These are phyloP conservation scores for Pleomassaria siparia DNA, from an alignment of 2,329 filamentous ascomycete species.

Conservation along the genomic window DNA sequence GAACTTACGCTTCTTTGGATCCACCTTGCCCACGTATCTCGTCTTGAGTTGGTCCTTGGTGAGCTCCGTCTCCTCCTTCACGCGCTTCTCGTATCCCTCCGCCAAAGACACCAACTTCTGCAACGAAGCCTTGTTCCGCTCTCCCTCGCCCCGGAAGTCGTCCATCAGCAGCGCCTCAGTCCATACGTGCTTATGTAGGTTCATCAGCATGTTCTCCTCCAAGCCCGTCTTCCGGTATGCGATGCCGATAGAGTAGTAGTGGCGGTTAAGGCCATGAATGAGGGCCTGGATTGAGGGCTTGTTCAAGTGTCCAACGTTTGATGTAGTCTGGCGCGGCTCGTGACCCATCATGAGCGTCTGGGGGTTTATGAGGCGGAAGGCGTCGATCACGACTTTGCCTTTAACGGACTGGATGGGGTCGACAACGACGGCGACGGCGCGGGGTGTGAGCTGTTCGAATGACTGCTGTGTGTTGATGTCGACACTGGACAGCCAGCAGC, in stretches of 20 bases:
- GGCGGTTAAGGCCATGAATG: slow-evolving; percentile 95
- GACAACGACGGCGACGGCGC: slow-evolving; percentile 95
- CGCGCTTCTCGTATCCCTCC: slow-evolving; percentile 96
- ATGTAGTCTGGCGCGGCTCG: slow-evolving; percentile 95
- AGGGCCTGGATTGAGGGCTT: slow-evolving; percentile 99
- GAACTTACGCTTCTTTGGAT: slow-evolving; percentile 87
- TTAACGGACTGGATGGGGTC: slow-evolving; percentile 99
- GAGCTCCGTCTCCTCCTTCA: slow-evolving; percentile 97
- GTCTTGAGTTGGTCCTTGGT: slow-evolving; percentile 98
- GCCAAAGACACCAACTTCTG: slow-evolving; percentile 83
- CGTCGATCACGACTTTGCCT: slow-evolving; percentile 98
- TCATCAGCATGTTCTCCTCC: slow-evolving; percentile 99
- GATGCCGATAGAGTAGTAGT: slow-evolving; percentile 99
- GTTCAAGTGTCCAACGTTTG: slow-evolving; percentile 95
- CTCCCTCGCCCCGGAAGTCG: slow-evolving; percentile 83
- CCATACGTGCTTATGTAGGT: slow-evolving; percentile 99
- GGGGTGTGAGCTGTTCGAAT: slow-evolving; percentile 97
- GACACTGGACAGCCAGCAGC: slow-evolving; percentile 97
- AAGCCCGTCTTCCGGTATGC: slow-evolving; percentile 97
- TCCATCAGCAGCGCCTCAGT: slow-evolving; percentile 97
- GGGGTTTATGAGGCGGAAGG: slow-evolving; percentile 97
- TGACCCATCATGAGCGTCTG: slow-evolving; percentile 98
- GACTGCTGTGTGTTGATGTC: slow-evolving; percentile 99
- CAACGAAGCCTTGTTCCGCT: slow-evolving; percentile 83
- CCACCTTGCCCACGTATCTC: slow-evolving; percentile 96